Percentiles rank a stretch among this genome's conserved stretches.
phyloP scores from a whole-genome alignment of 768 basidiomycete species.

The Serendipita sp. region DNA sequence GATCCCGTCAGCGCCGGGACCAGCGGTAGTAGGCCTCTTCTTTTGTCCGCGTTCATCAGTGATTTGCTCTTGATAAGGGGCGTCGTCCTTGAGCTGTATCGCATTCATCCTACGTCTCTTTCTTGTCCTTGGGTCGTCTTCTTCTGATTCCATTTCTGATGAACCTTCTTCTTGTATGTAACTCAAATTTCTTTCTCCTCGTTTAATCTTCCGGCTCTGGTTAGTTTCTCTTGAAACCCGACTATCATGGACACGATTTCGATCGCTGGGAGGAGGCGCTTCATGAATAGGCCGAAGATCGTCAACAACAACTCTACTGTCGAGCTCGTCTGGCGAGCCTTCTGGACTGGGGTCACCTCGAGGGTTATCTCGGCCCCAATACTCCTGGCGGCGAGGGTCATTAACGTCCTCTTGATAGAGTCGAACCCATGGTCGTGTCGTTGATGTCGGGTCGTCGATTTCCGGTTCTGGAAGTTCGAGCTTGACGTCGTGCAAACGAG shows the following conservation, averaged over 20 bases:
- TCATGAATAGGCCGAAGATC: background rate
- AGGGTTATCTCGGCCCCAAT: background rate
- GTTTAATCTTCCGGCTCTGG: background rate
- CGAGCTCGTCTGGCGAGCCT: background rate
- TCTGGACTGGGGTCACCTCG: background rate
- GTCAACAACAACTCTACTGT: background rate
- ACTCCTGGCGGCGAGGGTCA: background rate
- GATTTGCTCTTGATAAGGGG: background rate
- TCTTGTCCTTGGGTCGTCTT: background rate
- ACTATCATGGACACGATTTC: no score
- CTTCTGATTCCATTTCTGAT: background rate
- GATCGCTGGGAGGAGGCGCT: background rate
- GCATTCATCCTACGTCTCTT: background rate
- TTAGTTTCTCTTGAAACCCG: background rate
- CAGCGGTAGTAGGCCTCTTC: background rate
- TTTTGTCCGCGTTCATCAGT: background rate
- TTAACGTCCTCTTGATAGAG: no score
- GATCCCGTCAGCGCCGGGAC: background rate
- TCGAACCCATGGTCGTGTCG: no score
- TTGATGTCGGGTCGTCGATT: no score
- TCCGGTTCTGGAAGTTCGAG: no score
- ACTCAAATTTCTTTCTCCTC: background rate
- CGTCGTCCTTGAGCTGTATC: background rate
- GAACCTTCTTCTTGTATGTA: background rate
- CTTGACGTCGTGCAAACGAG: no score